A percentile compares a stretch with the other conserved stretches of the same genome.
Evolutionary conservation across 345 rosid species (phyloP).

Genomic region (Moringa oleifera): DNA sequence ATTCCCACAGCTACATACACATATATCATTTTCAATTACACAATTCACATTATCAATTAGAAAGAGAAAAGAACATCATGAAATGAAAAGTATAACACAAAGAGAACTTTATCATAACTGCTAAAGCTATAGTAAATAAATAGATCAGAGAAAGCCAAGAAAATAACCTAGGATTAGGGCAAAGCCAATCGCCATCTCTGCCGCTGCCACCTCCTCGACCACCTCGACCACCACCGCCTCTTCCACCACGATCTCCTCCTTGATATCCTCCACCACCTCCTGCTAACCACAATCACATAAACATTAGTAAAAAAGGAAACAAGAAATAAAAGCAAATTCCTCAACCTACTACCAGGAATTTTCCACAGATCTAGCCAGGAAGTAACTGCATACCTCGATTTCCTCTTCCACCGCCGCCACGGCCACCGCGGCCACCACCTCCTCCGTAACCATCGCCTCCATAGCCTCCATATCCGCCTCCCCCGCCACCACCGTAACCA

Average conservation of each 20-base stretch:
- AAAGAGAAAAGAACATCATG: neutral
- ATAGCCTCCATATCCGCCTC: slow-evolving; percentile 15
- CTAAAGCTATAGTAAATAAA: too few relatives aligned
- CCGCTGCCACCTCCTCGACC: slow-evolving; percentile 73
- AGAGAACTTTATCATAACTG: neutral
- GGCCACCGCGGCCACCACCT: slow-evolving; percentile 35
- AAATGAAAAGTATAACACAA: neutral
- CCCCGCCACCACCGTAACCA: slow-evolving; percentile 38
- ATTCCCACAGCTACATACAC: slow-evolving; percentile 86
- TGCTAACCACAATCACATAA: slow-evolving; percentile 14
- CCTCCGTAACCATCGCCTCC: slow-evolving; percentile 34
- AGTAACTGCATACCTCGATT: slow-evolving; percentile 31
- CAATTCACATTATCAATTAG: slow-evolving; percentile 3
- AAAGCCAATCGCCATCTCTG: slow-evolving; percentile 94
- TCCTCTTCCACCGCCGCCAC: slow-evolving; percentile 52
- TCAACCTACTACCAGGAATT: neutral
- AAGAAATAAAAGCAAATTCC: neutral
- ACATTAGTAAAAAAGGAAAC: neutral
- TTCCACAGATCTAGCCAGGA: slow-evolving; percentile 17
- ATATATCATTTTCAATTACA: slow-evolving; percentile 30
- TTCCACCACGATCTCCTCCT: slow-evolving; percentile 78
- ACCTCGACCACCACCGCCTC: slow-evolving; percentile 58
- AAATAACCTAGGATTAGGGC: slow-evolving; percentile 77
- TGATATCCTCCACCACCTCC: slow-evolving; percentile 47
- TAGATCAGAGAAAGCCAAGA: slow-evolving; percentile 6